Conservation (phyloP, 257 asterid species). For the Solanum virginianum region DNA sequence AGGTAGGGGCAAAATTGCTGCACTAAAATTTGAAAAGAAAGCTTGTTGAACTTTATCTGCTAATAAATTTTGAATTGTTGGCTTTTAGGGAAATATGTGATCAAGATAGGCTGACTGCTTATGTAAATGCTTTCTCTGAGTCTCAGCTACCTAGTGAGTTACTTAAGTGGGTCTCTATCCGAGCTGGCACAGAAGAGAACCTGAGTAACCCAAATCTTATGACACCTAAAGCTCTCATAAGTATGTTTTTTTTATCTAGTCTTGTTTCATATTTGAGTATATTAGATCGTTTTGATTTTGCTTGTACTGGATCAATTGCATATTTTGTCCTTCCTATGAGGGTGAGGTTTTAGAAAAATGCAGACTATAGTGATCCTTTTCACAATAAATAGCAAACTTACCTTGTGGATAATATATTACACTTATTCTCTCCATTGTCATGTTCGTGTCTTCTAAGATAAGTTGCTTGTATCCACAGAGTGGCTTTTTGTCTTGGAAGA, state of each 20-base stretch:
- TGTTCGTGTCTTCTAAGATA: neutral
- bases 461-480: conserved; percentile 16
- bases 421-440: neutral
- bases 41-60: neutral
- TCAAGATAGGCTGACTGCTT: conserved; percentile 33
- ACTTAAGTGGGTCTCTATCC: conserved; percentile 34
- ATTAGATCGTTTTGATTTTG: neutral
- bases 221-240: conserved; percentile 49
- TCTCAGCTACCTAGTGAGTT: conserved; percentile 47
- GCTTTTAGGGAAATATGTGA: conserved; percentile 44
- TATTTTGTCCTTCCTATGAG: neutral
- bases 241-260: conserved; percentile 36
- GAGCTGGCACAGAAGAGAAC: conserved; percentile 23
- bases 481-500: conserved; percentile 46
- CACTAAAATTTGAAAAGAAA: neutral
- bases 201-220: conserved; percentile 15
- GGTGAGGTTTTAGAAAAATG: neutral
- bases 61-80: conserved; percentile 16
- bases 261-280: neutral
- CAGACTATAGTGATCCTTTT: neutral
- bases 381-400: neutral
- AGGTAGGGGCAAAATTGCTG: conserved; percentile 25
- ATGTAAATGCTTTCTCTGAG: conserved; percentile 39
- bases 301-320: neutral
- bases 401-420: neutral